Evolutionary conservation across 192 early-diverging fungal genomes (phyloP), one percentile per base, ranked within the genome.

Genomic region (Spizellomyces punctatus): DNA sequence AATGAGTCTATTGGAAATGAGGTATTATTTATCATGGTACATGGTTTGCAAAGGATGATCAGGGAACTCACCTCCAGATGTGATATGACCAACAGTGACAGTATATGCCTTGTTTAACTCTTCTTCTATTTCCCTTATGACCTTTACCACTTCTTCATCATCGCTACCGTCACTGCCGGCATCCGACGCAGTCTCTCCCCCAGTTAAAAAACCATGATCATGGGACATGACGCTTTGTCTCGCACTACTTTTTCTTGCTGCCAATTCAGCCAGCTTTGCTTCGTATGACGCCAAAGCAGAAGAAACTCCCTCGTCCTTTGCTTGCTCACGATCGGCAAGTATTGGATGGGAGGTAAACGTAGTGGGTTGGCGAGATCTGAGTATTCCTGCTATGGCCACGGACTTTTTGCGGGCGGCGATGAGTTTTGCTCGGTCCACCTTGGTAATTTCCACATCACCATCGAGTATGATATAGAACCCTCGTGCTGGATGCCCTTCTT

Each of bases 391-490:
- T 36, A 64, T 21, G 48, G 70, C 70, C 9, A 64, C n/a, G 5
- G 62, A 50, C 44, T 72, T 72, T 10, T 64, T 64, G 8, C 70
- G 61, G 10, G 70, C 70, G 50, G 14, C 62, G 22, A 64, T 72
- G 49, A 72, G 21, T 42, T 72, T 60, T 55, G 70, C 79, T 6
- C 69, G 75, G 55, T 81, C 73, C 43, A 78, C 63, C 21, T 67
- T 71, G 48, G 69, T 74, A 17, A 77, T 69, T 63, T 81, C 79
- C 8, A 81, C 66, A 44, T 81, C 79, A 8, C 79, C 79, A 58
- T 81, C 79, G 9, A 81, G 66, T 17, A 81, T 68, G 12, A 81
- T 61, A 46, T 81, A 81, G 57, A 76, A 81, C 14, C 60, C 50
- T 46, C 66, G 65, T 12, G 69, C 69, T 12, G 54, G 62, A 48